These are phyloP conservation scores for Rhynchosporium secalis DNA, from an alignment of 2,329 filamentous ascomycete species.

Conservation along the genomic window DNA sequence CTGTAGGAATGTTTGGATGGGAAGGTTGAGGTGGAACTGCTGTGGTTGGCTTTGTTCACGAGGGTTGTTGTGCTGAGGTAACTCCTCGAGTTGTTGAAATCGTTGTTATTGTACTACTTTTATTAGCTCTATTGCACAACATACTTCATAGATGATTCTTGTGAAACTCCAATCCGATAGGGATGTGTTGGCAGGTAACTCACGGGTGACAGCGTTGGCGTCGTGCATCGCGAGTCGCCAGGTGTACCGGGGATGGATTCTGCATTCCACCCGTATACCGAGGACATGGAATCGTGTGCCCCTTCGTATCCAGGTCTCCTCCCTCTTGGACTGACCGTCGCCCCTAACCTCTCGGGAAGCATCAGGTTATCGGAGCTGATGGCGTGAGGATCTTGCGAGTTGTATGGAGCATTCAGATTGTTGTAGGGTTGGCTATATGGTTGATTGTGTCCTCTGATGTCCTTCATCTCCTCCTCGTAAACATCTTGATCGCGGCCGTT, in stretches of 20 bases:
- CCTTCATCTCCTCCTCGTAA: slow-evolving; percentile 12
- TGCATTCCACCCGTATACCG: not conserved
- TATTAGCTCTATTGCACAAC: not conserved
- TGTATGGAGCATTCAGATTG: no score
- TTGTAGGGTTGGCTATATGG: not conserved
- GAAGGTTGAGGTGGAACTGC: not conserved
- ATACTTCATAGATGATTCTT: no score
- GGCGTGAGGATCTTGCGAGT: not conserved
- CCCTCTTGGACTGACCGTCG: not conserved
- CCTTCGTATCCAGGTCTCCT: slow-evolving; percentile 2
- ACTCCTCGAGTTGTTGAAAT: slow-evolving; percentile 8
- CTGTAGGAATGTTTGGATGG: not conserved
- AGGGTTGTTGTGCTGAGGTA: slow-evolving; percentile 16
- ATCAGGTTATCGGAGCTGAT: slow-evolving; percentile 8
- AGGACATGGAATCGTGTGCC: not conserved
- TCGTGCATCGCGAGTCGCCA: not conserved
- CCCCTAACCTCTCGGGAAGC: not conserved
- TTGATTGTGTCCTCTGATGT: slow-evolving; percentile 4
- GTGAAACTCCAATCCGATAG: no score
- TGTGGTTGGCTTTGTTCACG: not conserved
- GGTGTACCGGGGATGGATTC: slow-evolving; percentile 15
- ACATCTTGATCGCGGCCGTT: not conserved
- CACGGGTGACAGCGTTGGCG: slow-evolving; percentile 8
- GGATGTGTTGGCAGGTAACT: not conserved
- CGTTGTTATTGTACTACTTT: not conserved